A percentile compares a stretch with the other conserved stretches of the same genome.
Evolutionary conservation across 2,329 filamentous ascomycete species (phyloP).

Genomic region (Ophiocordyceps robertsii): DNA sequence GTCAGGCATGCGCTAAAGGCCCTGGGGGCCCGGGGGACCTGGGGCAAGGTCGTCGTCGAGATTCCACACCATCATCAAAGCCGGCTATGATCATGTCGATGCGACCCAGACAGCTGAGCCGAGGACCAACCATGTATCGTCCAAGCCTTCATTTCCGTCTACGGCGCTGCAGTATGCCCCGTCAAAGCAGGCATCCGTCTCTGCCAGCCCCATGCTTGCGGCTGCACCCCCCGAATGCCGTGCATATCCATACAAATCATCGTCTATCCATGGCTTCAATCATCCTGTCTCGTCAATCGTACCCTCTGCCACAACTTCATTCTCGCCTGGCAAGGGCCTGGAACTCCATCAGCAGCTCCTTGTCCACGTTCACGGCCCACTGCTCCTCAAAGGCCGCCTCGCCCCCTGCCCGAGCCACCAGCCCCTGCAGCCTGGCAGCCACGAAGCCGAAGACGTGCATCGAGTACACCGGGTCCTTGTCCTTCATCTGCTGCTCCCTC

Average conservation of each 20-base stretch:
- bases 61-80: slow-evolving; percentile 54
- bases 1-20: slow-evolving; percentile 65
- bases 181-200: too few species aligned
- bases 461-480: slow-evolving; percentile 53
- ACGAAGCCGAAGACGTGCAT: slow-evolving; percentile 53
- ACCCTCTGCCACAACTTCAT: background rate
- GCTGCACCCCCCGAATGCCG: too few species aligned
- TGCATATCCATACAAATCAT: background rate
- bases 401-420: slow-evolving; percentile 49
- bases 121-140: too few species aligned
- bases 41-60: slow-evolving; percentile 92
- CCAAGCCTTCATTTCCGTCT: too few species aligned
- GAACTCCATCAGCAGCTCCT: slow-evolving; percentile 56
- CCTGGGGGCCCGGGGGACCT: slow-evolving; percentile 69
- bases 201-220: too few species aligned
- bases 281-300: slow-evolving; percentile 1
- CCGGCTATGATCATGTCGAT: slow-evolving; percentile 29
- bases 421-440: slow-evolving; percentile 42
- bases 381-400: slow-evolving; percentile 51
- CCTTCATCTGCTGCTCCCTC: slow-evolving; percentile 36
- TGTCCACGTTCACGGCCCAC: slow-evolving; percentile 64
- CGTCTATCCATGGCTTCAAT: background rate
- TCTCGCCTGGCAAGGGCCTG: slow-evolving; percentile 13
- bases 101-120: too few species aligned
- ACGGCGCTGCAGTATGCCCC: too few species aligned